Evolutionary conservation across 2,329 filamentous ascomycete genomes (phyloP).

Genomic region (Aureobasidium sp.): DNA sequence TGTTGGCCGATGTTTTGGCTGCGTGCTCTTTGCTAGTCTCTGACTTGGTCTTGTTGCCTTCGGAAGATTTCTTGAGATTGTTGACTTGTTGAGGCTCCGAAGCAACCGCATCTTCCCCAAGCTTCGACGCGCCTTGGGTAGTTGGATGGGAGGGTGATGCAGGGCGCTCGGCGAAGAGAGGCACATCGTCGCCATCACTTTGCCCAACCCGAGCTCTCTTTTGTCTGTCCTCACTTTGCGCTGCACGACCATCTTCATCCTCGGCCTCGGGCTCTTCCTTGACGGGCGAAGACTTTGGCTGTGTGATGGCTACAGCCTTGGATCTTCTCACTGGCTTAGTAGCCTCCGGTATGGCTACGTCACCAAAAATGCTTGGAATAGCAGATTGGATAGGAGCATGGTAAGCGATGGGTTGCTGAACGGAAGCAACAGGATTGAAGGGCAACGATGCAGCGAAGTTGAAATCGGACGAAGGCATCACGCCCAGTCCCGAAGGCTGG

Average conservation of each 20-base stretch:
- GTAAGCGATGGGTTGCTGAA: constrained; percentile 17
- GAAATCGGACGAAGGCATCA: constrained; percentile 28
- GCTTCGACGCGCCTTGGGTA: background rate
- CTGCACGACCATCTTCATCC: constrained; percentile 54
- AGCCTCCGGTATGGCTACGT: constrained; percentile 56
- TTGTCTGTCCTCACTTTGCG: constrained; percentile 59
- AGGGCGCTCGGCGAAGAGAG: constrained; percentile 57
- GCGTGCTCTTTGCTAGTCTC: background rate
- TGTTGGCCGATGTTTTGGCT: background rate
- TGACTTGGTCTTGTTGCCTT: background rate
- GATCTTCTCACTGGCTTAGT: constrained; percentile 62
- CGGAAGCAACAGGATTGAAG: constrained; percentile 25
- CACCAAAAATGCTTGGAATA: constrained; percentile 29
- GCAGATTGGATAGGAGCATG: constrained; percentile 33
- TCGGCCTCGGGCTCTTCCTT: constrained; percentile 36
- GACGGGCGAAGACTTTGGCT: constrained; percentile 28
- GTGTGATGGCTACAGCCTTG: constrained; percentile 76
- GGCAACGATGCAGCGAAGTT: constrained; percentile 29
- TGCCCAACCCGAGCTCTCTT: constrained; percentile 64
- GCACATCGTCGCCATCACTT: constrained; percentile 64
- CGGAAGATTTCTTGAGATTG: background rate
- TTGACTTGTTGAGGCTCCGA: background rate
- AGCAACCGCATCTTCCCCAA: background rate
- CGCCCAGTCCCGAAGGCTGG: constrained; percentile 24
- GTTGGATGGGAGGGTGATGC: background rate